Conservation (phyloP, 768 basidiomycete genomes). For the Naganishia kalamii region DNA sequence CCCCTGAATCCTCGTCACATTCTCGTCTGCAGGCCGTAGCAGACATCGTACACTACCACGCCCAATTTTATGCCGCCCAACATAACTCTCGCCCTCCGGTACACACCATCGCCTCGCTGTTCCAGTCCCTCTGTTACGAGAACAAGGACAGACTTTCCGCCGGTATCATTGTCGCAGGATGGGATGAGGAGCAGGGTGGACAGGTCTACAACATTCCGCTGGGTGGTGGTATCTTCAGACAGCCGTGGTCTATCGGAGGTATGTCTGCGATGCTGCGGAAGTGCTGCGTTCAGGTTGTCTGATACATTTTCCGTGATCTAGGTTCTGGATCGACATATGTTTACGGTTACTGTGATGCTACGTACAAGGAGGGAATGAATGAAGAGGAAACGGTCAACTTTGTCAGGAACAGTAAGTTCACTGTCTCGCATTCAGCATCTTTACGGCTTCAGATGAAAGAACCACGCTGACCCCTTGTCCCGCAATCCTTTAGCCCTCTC, state of each 20-base stretch:
- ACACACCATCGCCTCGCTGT: conserved; percentile 68
- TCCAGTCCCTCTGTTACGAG: conserved; percentile 82
- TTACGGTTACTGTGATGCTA: conserved; percentile 99
- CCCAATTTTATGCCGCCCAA: conserved; percentile 67
- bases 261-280: conserved; percentile 31
- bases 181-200: conserved; percentile 85
- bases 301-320: conserved; percentile 35
- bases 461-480: background rate
- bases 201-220: conserved; percentile 95
- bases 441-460: conserved; percentile 9
- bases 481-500: conserved; percentile 60
- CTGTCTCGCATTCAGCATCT: background rate
- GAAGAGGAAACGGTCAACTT: conserved; percentile 85
- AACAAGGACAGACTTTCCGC: conserved; percentile 86
- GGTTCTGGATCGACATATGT: conserved; percentile 96
- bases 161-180: conserved; percentile 96
- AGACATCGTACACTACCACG: conserved; percentile 75
- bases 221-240: conserved; percentile 91
- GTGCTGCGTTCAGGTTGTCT: background rate
- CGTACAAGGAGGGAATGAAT: conserved; percentile 85
- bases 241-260: conserved; percentile 99
- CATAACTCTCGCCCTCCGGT: conserved; percentile 66
- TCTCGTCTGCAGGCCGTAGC: conserved; percentile 60
- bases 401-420: conserved; percentile 81
- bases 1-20: too few relatives aligned